A percentile compares a stretch with the other conserved stretches of the same genome.
phyloP scores from a whole-genome alignment of 2,329 filamentous ascomycete species.

The Botrytis fragariae region DNA sequence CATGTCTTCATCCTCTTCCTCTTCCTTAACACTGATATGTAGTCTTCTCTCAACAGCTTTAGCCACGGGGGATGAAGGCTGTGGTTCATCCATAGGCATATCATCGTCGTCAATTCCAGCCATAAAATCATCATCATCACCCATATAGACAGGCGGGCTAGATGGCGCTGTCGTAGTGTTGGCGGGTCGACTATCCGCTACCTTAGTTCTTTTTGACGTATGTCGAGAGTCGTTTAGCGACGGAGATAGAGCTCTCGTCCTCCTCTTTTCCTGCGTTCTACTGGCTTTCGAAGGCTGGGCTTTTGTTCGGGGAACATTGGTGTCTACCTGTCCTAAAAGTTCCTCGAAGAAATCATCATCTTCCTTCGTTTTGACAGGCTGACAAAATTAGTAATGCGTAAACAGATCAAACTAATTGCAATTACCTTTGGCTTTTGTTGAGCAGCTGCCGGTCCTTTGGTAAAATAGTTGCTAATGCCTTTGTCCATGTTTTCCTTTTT shows the following conservation, averaged over 20 bases:
- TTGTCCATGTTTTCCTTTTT: slow-evolving; percentile 84
- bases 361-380: slow-evolving; percentile 78
- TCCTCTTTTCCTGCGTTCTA: slow-evolving; percentile 73
- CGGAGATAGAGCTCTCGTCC: slow-evolving; percentile 77
- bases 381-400: slow-evolving; percentile 30
- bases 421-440: slow-evolving; percentile 78
- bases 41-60: slow-evolving; percentile 73
- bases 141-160: slow-evolving; percentile 46
- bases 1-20: slow-evolving; percentile 73
- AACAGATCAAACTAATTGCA: not conserved
- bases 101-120: slow-evolving; percentile 62
- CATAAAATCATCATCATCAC: slow-evolving; percentile 57
- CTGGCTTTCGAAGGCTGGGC: slow-evolving; percentile 62
- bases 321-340: slow-evolving; percentile 84
- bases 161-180: slow-evolving; percentile 40
- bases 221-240: slow-evolving; percentile 52
- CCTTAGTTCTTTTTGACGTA: slow-evolving; percentile 56
- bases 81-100: slow-evolving; percentile 79
- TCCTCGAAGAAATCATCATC: slow-evolving; percentile 85
- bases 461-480: slow-evolving; percentile 94
- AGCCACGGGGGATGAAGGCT: slow-evolving; percentile 81
- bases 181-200: slow-evolving; percentile 45
- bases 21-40: slow-evolving; percentile 58
- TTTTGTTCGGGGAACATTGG: slow-evolving; percentile 63
- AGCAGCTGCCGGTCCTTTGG: slow-evolving; percentile 63